Evolutionary conservation across 371 early-diverging fungal genomes (phyloP), one percentile per base, ranked within the genome.

Genomic region (Apophysomyces ossiformis): DNA sequence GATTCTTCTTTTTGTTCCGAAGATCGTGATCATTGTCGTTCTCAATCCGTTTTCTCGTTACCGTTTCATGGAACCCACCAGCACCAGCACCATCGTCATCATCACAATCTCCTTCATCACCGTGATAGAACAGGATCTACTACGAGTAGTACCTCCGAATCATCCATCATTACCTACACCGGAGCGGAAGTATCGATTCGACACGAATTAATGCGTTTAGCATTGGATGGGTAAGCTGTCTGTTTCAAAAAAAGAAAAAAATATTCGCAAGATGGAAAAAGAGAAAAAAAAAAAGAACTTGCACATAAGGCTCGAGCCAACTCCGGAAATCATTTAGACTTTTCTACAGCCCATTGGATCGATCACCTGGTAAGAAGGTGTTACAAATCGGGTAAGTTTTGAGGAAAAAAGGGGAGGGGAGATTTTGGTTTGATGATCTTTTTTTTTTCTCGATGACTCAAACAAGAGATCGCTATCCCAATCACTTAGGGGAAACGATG

Each of bases 191-290:
- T 37, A 43, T 37, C 60, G 47, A 60, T 71, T 16, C 64, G 71
- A 11, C 71, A 71, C 37, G 71, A 71, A 44, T 54, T 71, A 21
- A 54, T 71, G 43, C 67, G 67, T 11, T 54, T 71, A n/a, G 64
- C 67, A 36, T 39, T 71, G 35, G 71, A 71, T 64, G 67, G 71
- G 65, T 64, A 65, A 66, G 37, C 41, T 35, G 44, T 37, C 32
- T 26, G 36, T 26, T 26, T 26, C 32, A 26, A 26, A 26, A 26
- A 26, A 26, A 26, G 3, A 26, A 26, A 3, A 26, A 26, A 26
- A 2, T 2, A 2, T 26, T 2, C 32, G 32, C 32, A 26, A 26
- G 32, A 26, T 26, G 32, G 3, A 26, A 26, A 26, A 26, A 26
- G 32, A 26, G 32, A 26, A 26, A 2, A 57, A 9, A 57, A 39